Conservation (phyloP, 164 flowering plant species). For the Warburgia ugandensis region DNA sequence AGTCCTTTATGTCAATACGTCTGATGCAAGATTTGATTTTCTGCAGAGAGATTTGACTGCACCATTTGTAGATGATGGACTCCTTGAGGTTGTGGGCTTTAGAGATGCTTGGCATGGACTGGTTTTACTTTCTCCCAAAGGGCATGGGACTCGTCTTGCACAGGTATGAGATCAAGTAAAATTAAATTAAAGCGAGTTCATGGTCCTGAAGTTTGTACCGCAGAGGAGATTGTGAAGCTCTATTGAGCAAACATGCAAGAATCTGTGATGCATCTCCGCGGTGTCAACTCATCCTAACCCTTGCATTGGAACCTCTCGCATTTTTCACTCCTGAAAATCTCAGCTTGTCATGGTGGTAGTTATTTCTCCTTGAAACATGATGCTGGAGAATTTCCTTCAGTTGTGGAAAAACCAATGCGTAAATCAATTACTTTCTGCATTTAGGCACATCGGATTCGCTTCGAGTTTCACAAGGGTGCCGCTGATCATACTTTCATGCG, state of each 20-base stretch:
- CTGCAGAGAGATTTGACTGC: constrained; percentile 69
- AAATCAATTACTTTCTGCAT: neutral
- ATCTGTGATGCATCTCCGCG: neutral
- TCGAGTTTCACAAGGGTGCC: constrained; percentile 75
- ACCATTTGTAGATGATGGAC: constrained; percentile 84
- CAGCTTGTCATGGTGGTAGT: no score
- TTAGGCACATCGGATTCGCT: constrained; percentile 68
- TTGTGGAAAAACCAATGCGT: neutral
- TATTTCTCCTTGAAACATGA: no score
- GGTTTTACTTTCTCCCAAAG: constrained; percentile 64
- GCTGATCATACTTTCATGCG: constrained; percentile 82
- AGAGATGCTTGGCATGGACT: constrained; percentile 96
- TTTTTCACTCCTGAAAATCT: no score
- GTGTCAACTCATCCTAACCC: no score
- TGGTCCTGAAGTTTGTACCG: no score
- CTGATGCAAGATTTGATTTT: constrained; percentile 2
- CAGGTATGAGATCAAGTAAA: constrained; percentile 58
- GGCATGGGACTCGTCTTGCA: constrained; percentile 93
- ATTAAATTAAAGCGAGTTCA: no score
- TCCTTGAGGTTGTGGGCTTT: constrained; percentile 84
- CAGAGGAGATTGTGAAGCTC: neutral
- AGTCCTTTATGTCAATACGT: neutral
- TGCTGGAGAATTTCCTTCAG: neutral
- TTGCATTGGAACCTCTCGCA: no score
- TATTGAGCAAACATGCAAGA: neutral